Evolutionary conservation across 495 filamentous ascomycete genomes (phyloP).

Genomic region (Pseudotulostoma volvatum): DNA sequence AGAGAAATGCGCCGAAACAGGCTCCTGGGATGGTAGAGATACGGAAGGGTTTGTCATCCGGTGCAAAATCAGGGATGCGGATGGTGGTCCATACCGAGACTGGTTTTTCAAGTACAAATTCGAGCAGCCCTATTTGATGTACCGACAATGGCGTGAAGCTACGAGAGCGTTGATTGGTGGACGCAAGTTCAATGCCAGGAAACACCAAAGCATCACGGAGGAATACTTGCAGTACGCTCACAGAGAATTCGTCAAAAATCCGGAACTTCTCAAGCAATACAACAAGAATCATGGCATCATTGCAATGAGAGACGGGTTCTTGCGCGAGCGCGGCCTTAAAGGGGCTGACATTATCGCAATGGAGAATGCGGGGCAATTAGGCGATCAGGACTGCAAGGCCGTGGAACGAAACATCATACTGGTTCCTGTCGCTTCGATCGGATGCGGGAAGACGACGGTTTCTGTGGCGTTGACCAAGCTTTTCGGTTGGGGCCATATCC

Average conservation of each 20-base stretch:
- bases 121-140: conserved; percentile 96
- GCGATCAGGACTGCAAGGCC: conserved; percentile 13
- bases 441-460: conserved; percentile 92
- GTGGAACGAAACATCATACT: conserved; percentile 53
- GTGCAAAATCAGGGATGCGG: conserved; percentile 48
- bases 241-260: conserved; percentile 47
- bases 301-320: conserved; percentile 67
- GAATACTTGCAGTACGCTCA: conserved; percentile 76
- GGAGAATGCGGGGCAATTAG: conserved; percentile 29
- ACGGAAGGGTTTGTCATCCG: conserved; percentile 95
- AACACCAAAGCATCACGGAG: conserved; percentile 80
- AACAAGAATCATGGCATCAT: conserved; percentile 93
- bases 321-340: conserved; percentile 62
- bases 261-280: conserved; percentile 48
- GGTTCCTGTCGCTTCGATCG: conserved; percentile 77
- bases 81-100: conserved; percentile 42
- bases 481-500: conserved; percentile 86
- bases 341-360: conserved; percentile 68
- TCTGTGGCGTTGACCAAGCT: conserved; percentile 67
- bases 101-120: conserved; percentile 99
- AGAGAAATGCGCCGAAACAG: conserved; percentile 65
- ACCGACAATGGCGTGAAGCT: conserved; percentile 93
- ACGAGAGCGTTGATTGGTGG: conserved; percentile 79
- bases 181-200: conserved; percentile 56
- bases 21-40: conserved; percentile 74